phyloP scores from a whole-genome alignment of 2,329 filamentous ascomycete genomes.

The Aspergillus aculeatus region DNA sequence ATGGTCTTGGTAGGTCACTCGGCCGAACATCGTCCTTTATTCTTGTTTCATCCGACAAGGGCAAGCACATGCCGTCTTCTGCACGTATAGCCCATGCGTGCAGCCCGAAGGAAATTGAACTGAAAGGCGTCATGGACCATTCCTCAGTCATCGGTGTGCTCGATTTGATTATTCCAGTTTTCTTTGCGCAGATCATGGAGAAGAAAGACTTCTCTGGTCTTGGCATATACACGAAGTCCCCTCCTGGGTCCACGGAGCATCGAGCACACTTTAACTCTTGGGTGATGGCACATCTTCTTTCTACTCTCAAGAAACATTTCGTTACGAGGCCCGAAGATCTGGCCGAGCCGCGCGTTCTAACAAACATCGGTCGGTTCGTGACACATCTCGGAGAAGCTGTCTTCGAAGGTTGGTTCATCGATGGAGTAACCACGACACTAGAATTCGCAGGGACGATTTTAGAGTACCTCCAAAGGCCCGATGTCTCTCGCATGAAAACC shows the following conservation, averaged over 20 bases:
- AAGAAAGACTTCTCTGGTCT: conserved; percentile 92
- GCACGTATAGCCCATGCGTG: conserved; percentile 64
- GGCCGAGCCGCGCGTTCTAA: conserved; percentile 77
- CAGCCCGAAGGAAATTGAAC: conserved; percentile 55
- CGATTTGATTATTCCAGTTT: conserved; percentile 74
- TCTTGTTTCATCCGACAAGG: conserved; percentile 71
- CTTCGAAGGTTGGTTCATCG: conserved; percentile 94
- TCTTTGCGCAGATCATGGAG: conserved; percentile 78
- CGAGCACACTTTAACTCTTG: conserved; percentile 95
- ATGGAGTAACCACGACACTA: conserved; percentile 77
- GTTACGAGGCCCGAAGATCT: conserved; percentile 70
- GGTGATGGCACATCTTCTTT: conserved; percentile 71
- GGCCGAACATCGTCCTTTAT: conserved; percentile 88
- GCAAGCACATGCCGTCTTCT: conserved; percentile 57
- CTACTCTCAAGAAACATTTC: conserved; percentile 67
- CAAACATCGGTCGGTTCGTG: conserved; percentile 79
- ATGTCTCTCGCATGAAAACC: conserved; percentile 76
- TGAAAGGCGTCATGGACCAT: conserved; percentile 57
- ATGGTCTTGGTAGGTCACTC: conserved; percentile 60
- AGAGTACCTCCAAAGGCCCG: conserved; percentile 84
- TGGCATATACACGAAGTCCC: conserved; percentile 79
- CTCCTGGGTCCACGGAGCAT: conserved; percentile 89
- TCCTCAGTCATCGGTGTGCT: conserved; percentile 73
- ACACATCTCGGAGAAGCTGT: conserved; percentile 83
- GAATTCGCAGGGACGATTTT: conserved; percentile 83